Conservation (phyloP, 129 eudicot species). For the Flaveria linearis region DNA sequence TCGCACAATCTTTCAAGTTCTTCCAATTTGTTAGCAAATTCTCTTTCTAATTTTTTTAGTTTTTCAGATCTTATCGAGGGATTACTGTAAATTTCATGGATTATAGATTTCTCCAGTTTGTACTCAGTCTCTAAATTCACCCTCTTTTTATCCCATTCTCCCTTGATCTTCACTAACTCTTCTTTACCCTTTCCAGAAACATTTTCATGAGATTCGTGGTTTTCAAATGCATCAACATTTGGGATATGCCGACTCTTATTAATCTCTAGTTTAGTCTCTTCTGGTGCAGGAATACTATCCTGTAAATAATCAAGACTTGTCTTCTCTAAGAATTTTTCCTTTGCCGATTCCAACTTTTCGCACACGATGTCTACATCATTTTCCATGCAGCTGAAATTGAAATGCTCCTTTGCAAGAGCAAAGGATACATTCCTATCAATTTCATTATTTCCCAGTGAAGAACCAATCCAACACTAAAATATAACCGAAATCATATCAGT, state of each 20-base stretch:
- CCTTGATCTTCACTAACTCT: constrained; percentile 16
- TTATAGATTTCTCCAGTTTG: background rate
- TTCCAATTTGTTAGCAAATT: constrained; percentile 14
- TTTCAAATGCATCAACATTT: background rate
- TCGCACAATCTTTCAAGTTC: constrained; percentile 19
- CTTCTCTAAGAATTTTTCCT: constrained; percentile 41
- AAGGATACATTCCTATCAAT: constrained; percentile 60
- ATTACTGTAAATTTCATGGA: constrained; percentile 12
- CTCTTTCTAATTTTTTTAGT: background rate
- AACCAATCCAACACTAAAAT: constrained; percentile 78
- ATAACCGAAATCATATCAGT: constrained; percentile 20
- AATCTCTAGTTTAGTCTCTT: constrained; percentile 4
- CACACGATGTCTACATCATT: constrained; percentile 47
- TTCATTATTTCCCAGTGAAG: constrained; percentile 46
- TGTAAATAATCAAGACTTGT: constrained; percentile 21
- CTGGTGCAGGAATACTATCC: constrained; percentile 17
- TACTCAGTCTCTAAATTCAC: constrained; percentile 4
- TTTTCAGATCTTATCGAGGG: constrained; percentile 22
- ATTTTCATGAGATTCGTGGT: constrained; percentile 20
- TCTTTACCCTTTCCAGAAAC: constrained; percentile 10
- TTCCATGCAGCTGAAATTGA: constrained; percentile 56
- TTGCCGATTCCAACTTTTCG: constrained; percentile 41
- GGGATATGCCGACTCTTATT: background rate
- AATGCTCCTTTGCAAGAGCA: constrained; percentile 49
- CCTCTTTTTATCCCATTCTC: constrained; percentile 20